Evolutionary conservation across 2,329 filamentous ascomycete genomes (phyloP), one percentile per base, ranked within the genome.

Genomic region (Aureobasidium sp.): DNA sequence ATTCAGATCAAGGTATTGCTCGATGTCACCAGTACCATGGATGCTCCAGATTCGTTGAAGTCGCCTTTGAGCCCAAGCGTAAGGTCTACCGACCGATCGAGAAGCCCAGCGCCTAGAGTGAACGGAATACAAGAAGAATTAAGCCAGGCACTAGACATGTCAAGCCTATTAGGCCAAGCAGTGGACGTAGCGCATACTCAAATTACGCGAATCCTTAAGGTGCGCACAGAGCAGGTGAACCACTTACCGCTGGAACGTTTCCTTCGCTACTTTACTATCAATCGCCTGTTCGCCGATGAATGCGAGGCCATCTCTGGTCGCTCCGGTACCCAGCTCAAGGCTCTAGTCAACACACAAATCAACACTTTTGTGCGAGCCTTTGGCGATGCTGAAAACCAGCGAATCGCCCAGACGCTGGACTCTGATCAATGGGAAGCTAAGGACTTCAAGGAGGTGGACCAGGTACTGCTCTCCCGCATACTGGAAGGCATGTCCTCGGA

Each of bases 1-100:
- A 92, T 91, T 0, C 93, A 97, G 72, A 89, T 94, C 61, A 99
- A 99, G 73, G 86, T 97, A 10, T 76, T 99, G n/a, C 80, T 99
- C 10, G 94, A 99, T 73, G 89, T 96, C 25, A 94, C 92, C 0
- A 96, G 91, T 71, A 87, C 85, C 13, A 81, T 89, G 57, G 79
- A 82, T 21, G 72, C 78, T 36, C 73, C 49, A 70, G 72, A 34
- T n/a, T 55, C 61, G 10, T 53, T 61, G 65, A 74, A 74, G 65
- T 82, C 79, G 63, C 80, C 78, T 1, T 74, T 73, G 47, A 63
- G 72, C 3, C 73, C 76, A 41, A 72, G 75, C 45, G 65, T 76
- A 36, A 68, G 37, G 16, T 6, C 57, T 30, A 25, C 29, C 21
- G 48, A 49, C 16, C 37, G 50, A 36, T 50, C 49, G 4, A 32